A percentile compares a stretch with the other conserved stretches of the same genome.
Evolutionary conservation across 2,329 filamentous ascomycete genomes (phyloP).

Genomic region (Cephalotrichum gorgonifer): DNA sequence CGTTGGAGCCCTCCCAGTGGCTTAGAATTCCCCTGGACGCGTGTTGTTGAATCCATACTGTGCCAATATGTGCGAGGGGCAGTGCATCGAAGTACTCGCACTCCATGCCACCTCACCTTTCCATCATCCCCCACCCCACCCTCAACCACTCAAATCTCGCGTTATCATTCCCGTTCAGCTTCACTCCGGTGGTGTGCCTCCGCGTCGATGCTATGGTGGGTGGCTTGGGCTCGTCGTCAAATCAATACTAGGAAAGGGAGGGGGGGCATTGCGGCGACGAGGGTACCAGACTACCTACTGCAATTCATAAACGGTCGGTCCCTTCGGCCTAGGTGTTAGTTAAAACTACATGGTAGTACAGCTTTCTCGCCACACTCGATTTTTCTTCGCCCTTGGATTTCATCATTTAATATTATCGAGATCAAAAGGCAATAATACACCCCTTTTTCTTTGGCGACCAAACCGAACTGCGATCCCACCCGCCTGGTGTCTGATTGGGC

Average conservation of each 20-base stretch:
- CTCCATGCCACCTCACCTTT: too few species aligned
- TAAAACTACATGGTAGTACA: background rate
- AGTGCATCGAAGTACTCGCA: background rate
- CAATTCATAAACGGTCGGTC: background rate
- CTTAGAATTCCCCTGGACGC: background rate
- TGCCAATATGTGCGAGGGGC: background rate
- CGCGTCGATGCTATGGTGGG: background rate
- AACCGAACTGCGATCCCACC: background rate
- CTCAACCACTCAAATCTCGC: background rate
- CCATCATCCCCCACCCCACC: background rate
- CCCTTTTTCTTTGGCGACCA: background rate
- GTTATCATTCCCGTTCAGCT: background rate
- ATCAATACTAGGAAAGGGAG: background rate
- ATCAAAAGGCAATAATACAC: background rate
- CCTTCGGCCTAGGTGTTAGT: background rate
- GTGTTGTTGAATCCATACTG: too few species aligned
- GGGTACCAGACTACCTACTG: background rate
- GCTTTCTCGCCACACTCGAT: background rate
- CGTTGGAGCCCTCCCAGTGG: constrained; percentile 5
- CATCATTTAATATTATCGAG: background rate
- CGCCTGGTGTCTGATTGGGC: background rate
- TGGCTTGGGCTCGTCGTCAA: too few species aligned
- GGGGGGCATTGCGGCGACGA: background rate
- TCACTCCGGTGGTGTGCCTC: background rate
- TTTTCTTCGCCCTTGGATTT: background rate